phyloP scores from a whole-genome alignment of 768 basidiomycete genomes.

The Hypholoma sublateritium region DNA sequence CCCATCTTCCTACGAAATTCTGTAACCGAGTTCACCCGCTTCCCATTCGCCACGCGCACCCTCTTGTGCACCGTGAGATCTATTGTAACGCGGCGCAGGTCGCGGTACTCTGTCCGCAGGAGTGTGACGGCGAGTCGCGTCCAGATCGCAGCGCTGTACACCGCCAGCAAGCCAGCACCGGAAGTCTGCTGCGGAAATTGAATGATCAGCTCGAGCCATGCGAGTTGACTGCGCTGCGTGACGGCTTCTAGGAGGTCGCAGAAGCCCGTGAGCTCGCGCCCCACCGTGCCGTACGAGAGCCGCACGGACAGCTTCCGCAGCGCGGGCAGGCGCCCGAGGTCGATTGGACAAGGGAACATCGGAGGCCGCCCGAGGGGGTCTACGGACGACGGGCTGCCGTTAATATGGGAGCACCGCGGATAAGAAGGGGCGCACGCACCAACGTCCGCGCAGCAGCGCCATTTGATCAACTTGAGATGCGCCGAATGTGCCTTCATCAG shows the following conservation, averaged over 20 bases:
- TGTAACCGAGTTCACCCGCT: slow-evolving; percentile 10
- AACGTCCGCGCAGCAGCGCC: slow-evolving; percentile 19
- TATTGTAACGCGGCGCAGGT: slow-evolving; percentile 12
- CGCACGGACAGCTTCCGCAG: slow-evolving; percentile 16
- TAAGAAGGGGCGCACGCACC: background rate
- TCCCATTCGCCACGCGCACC: slow-evolving; percentile 5
- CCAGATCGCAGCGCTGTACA: slow-evolving; percentile 13
- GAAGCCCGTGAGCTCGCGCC: slow-evolving; percentile 15
- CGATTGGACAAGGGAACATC: slow-evolving; percentile 15
- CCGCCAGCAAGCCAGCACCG: slow-evolving; percentile 4
- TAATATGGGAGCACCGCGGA: background rate
- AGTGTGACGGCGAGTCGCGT: slow-evolving; percentile 7
- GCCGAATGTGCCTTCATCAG: slow-evolving; percentile 11
- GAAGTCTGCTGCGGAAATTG: slow-evolving; percentile 14
- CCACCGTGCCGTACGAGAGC: slow-evolving; percentile 17
- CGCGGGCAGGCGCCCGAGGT: slow-evolving; percentile 11
- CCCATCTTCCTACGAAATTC: slow-evolving; percentile 14
- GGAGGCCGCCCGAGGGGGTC: slow-evolving; percentile 5
- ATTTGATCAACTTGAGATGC: slow-evolving; percentile 17
- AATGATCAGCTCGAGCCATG: slow-evolving; percentile 11
- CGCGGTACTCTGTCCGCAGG: slow-evolving; percentile 5
- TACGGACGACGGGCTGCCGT: background rate
- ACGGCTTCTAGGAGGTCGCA: slow-evolving; percentile 12
- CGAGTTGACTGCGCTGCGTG: slow-evolving; percentile 4
- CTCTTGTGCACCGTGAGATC: slow-evolving; percentile 16